Conservation (phyloP, 768 basidiomycete species). For the Guyanaporus albipodus region DNA sequence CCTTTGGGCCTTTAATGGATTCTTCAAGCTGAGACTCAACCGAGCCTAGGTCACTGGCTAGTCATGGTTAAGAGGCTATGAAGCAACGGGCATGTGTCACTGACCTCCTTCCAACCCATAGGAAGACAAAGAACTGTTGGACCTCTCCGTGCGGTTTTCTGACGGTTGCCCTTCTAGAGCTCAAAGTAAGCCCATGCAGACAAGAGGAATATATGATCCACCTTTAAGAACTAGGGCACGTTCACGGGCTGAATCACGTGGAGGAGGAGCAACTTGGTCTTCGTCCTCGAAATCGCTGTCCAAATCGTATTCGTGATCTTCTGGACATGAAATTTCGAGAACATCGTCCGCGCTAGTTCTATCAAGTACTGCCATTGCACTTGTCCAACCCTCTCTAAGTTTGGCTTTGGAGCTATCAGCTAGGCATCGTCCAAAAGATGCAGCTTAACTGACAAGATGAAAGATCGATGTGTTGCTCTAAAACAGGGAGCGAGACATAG, state of each 20-base stretch:
- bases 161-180: conserved; percentile 2
- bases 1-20: not conserved
- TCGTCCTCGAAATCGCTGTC: conserved; percentile 29
- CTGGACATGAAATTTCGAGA: conserved; percentile 6
- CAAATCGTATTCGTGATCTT: conserved; percentile 15
- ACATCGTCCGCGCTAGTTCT: not conserved
- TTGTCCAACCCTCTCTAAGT: conserved; percentile 8
- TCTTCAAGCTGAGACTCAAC: conserved; percentile 2
- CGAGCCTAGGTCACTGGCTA: conserved; percentile 4
- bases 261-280: conserved; percentile 1
- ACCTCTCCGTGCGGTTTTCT: not conserved
- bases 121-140: conserved; percentile 6
- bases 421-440: not conserved
- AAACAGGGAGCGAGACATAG: conserved; percentile 15
- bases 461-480: conserved; percentile 6
- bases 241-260: not conserved
- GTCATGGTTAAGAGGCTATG: conserved; percentile 5
- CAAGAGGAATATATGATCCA: not conserved
- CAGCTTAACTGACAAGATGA: conserved; percentile 6
- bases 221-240: not conserved
- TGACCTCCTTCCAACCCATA: conserved; percentile 10
- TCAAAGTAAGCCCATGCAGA: not conserved
- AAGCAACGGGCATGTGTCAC: not conserved
- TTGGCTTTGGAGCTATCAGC: conserved; percentile 10
- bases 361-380: not conserved